Base-by-base conservation (phyloP, 371 early-diverging fungal genomes). In the Phascolomyces articulosus region DNA sequence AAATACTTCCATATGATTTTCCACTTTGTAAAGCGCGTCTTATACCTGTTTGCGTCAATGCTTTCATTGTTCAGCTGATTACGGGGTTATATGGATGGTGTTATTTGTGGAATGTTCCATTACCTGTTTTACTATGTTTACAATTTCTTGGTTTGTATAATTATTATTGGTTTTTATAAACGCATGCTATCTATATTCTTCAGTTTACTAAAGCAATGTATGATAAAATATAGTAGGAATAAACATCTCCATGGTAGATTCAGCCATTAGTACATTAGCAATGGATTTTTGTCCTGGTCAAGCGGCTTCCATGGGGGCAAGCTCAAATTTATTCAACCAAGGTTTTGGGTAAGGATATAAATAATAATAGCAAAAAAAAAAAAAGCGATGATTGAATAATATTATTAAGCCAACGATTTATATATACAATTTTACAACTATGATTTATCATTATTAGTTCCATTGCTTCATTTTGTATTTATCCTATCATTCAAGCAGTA, bases 121-220 rank as follows among this genome's bases (percentile, higher is more conserved):
- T 47, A 47, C 47, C 47, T 47, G 47, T 47, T n/a, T n/a, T 47
- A 20, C 16, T 47, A n/a, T 47, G 47, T 20, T 47, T 47, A 47
- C 47, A 47, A 47, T 47, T 47, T 47, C 16, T 47, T n/a, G 47
- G 47, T 47, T n/a, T n/a, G n/a, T n/a, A n/a, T n/a, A n/a, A n/a
- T n/a, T n/a, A n/a, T n/a, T n/a, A n/a, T n/a, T n/a, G n/a, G n/a
- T n/a, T n/a, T n/a, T n/a, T n/a, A n/a, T n/a, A n/a, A n/a, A n/a
- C n/a, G n/a, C n/a, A n/a, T n/a, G n/a, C n/a, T n/a, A n/a, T n/a
- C n/a, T n/a, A n/a, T n/a, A n/a, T n/a, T n/a, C n/a, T n/a, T n/a
- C n/a, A n/a, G n/a, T n/a, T n/a, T n/a, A n/a, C n/a, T n/a, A n/a
- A n/a, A n/a, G n/a, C n/a, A n/a, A n/a, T n/a, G n/a, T n/a, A n/a